Conservation (phyloP, 2,329 filamentous ascomycete genomes). For the Anthostomella pinea region DNA sequence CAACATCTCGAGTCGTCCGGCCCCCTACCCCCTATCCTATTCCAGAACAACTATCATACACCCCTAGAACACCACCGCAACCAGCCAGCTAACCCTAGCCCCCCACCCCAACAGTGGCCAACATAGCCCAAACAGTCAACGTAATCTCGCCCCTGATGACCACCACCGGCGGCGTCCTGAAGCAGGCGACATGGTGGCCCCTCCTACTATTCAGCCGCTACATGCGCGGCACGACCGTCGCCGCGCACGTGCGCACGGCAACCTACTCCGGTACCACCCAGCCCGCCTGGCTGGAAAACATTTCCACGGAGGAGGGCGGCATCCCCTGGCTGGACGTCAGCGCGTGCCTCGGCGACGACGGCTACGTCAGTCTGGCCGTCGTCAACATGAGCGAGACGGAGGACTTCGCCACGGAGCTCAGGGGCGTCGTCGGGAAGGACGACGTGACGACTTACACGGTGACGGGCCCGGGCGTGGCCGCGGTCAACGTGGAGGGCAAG, state of each 20-base stretch:
- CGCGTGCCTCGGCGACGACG: slow-evolving; percentile 55
- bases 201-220: slow-evolving; percentile 65
- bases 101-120: too few relatives aligned
- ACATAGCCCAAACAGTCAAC: slow-evolving; percentile 75
- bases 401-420: slow-evolving; percentile 58
- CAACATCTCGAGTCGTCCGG: too few relatives aligned
- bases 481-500: slow-evolving; percentile 60
- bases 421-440: slow-evolving; percentile 48
- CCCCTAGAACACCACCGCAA: too few relatives aligned
- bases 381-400: slow-evolving; percentile 67
- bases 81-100: too few relatives aligned
- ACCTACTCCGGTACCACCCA: slow-evolving; percentile 66
- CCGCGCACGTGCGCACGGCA: slow-evolving; percentile 59
- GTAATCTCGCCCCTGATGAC: slow-evolving; percentile 78
- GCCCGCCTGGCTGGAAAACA: slow-evolving; percentile 62
- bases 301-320: slow-evolving; percentile 51
- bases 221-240: slow-evolving; percentile 72
- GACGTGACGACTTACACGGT: slow-evolving; percentile 65
- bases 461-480: slow-evolving; percentile 52
- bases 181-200: slow-evolving; percentile 76
- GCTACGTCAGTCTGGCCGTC: slow-evolving; percentile 64
- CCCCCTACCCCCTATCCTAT: too few relatives aligned
- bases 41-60: too few relatives aligned
- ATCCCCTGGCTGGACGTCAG: slow-evolving; percentile 70
- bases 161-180: slow-evolving; percentile 57